phyloP scores from a whole-genome alignment of 2,329 filamentous ascomycete species.

The Curvularia sp. region DNA sequence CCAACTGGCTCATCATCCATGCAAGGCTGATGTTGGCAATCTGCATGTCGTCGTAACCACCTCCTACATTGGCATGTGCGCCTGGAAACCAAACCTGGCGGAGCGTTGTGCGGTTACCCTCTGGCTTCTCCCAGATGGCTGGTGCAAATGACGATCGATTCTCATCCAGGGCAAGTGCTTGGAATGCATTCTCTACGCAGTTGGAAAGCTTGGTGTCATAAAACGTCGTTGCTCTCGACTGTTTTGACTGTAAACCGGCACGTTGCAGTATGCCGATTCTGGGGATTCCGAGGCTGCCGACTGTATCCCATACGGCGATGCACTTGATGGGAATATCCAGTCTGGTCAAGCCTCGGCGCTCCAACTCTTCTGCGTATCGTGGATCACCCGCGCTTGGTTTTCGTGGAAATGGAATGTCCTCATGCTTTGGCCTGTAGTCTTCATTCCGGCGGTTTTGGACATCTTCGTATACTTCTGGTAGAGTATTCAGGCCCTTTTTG shows the following conservation, averaged over 20 bases:
- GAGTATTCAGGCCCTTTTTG: slow-evolving; percentile 53
- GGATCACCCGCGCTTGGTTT: slow-evolving; percentile 55
- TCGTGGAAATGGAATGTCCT: slow-evolving; percentile 55
- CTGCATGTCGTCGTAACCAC: slow-evolving; percentile 54
- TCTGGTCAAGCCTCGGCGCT: slow-evolving; percentile 43
- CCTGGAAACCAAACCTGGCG: slow-evolving; percentile 65
- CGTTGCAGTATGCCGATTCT: slow-evolving; percentile 52
- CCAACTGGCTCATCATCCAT: slow-evolving; percentile 64
- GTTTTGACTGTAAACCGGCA: slow-evolving; percentile 44
- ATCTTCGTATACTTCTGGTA: slow-evolving; percentile 57
- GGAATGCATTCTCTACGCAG: slow-evolving; percentile 62
- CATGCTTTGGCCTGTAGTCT: slow-evolving; percentile 54
- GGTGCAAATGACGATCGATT: slow-evolving; percentile 59
- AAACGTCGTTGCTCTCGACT: slow-evolving; percentile 53
- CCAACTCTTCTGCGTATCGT: slow-evolving; percentile 53
- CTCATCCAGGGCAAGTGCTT: slow-evolving; percentile 63
- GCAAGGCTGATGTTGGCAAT: slow-evolving; percentile 61
- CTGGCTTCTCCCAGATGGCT: slow-evolving; percentile 60
- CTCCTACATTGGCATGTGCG: slow-evolving; percentile 61
- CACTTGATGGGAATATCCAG: slow-evolving; percentile 52
- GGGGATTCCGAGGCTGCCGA: slow-evolving; percentile 55
- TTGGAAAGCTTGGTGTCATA: slow-evolving; percentile 56
- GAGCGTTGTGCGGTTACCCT: slow-evolving; percentile 54
- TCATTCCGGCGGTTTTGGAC: slow-evolving; percentile 54
- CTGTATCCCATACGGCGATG: slow-evolving; percentile 60